These are phyloP conservation scores for Peribolospora baueri DNA, from an alignment of 768 basidiomycete genomes.

Conservation along the genomic window DNA sequence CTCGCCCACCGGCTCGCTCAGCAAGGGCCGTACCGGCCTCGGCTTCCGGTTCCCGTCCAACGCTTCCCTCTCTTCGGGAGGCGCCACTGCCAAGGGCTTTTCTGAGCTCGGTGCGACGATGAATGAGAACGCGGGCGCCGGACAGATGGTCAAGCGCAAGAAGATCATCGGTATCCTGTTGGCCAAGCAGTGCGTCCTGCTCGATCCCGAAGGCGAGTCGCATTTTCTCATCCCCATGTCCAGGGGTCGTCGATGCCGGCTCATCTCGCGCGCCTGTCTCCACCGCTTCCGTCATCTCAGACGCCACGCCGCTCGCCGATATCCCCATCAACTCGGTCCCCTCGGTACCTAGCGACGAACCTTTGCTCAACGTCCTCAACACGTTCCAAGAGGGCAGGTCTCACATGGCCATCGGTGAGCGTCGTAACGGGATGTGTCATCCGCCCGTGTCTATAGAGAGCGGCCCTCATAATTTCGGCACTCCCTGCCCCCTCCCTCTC, in stretches of 20 bases:
- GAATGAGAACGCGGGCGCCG: not conserved
- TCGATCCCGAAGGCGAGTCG: slow-evolving; percentile 50
- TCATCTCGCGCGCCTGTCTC: not conserved
- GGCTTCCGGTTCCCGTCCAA: slow-evolving; percentile 33
- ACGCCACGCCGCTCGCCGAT: slow-evolving; percentile 56
- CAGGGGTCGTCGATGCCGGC: not conserved
- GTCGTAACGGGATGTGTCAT: not conserved
- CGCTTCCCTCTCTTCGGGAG: slow-evolving; percentile 8
- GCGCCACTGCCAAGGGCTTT: slow-evolving; percentile 8
- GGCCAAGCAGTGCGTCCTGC: slow-evolving; percentile 50
- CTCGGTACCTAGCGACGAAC: slow-evolving; percentile 63
- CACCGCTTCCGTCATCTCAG: slow-evolving; percentile 19
- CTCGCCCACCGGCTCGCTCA: too few relatives aligned
- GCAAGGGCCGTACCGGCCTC: too few relatives aligned
- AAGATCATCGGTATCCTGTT: slow-evolving; percentile 67
- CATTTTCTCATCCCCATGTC: not conserved
- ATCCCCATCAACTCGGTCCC: slow-evolving; percentile 69
- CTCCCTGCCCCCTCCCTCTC: too few relatives aligned
- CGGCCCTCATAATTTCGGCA: too few relatives aligned
- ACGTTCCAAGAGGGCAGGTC: slow-evolving; percentile 72
- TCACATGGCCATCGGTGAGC: slow-evolving; percentile 62
- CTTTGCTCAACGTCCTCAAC: slow-evolving; percentile 60
- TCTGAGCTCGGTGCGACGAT: slow-evolving; percentile 1
- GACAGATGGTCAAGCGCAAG: slow-evolving; percentile 30
- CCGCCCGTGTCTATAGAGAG: too few relatives aligned